Base-by-base conservation (phyloP, 2,329 filamentous ascomycete species). In the Tolypocladium capitatum region DNA sequence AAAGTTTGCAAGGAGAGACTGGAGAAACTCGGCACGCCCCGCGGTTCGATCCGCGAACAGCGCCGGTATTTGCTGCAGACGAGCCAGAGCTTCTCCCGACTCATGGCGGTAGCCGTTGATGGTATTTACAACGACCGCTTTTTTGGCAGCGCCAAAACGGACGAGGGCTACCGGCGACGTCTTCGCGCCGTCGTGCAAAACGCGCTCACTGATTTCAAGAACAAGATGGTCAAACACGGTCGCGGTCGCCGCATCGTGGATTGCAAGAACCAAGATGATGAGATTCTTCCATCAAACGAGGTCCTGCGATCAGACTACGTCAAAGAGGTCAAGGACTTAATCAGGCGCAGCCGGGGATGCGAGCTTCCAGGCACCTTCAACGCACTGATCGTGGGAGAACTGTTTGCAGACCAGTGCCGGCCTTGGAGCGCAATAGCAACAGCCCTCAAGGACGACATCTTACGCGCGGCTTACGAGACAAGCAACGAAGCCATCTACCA, bases 321-420 rank as follows among this genome's bases (percentile, higher is more conserved):
- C 5, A 4, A 50, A 3, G 51, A 60, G 0, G 53, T 63, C 16
- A 48, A 51, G 2, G 10, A 28, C 0, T 38, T 57, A 6, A 59
- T 64, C 46, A 24, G 47, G 5, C 52, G 52, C 1, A 55, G 40
- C 34, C 53, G 58, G n/a, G 61, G 60, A 2, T 62, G 71, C 5
- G 81, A 85, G 55, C 61, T 85, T 0, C 75, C 77, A 0, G 78
- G 80, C 0, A 76, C 68, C 0, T 83, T 79, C 59, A 81, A 81
- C 50, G 73, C 80, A 0, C 57, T 78, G 46, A 63, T 84, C 10
- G 69, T 84, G 0, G 64, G 66, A 0, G 73, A 82, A 21, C 58
- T 86, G 0, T 85, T 85, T 56, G 63, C 63, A 20, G 71, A 81
- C 42, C 79, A 84, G 49, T 78, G 72, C 0, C 47, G 53, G 7